Evolutionary conservation across 495 filamentous ascomycete species (phyloP).

Genomic region (Penicillium chermesinum): DNA sequence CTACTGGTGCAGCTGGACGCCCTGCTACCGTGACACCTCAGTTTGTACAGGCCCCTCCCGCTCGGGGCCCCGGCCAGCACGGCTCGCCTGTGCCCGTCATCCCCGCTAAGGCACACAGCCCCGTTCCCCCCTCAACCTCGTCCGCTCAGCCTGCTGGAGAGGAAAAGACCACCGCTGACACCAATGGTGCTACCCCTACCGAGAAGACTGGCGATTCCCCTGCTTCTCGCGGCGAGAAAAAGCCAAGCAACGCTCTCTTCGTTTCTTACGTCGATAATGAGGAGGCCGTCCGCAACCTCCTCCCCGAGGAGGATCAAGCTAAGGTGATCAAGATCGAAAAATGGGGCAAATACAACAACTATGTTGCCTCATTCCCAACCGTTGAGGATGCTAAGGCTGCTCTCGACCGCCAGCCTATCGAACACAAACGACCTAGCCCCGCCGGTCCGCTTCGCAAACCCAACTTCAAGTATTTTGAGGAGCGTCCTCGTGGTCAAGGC

Average conservation of each 20-base stretch:
- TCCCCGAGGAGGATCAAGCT: constrained; percentile 71
- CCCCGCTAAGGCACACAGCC: constrained; percentile 49
- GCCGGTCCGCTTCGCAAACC: constrained; percentile 65
- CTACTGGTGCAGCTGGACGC: constrained; percentile 24
- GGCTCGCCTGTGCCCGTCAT: constrained; percentile 49
- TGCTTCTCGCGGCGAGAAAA: constrained; percentile 41
- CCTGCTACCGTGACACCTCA: constrained; percentile 33
- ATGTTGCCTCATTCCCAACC: constrained; percentile 73
- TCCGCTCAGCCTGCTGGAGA: constrained; percentile 32
- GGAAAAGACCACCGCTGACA: constrained; percentile 32
- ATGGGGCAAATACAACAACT: constrained; percentile 60
- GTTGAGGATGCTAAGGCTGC: constrained; percentile 72
- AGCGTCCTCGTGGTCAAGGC: constrained; percentile 50
- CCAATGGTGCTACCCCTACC: constrained; percentile 33
- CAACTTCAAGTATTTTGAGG: constrained; percentile 73
- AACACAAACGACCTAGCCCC: constrained; percentile 61
- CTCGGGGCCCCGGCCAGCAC: constrained; percentile 29
- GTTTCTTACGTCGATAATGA: constrained; percentile 72
- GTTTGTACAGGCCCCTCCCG: constrained; percentile 38
- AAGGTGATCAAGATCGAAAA: constrained; percentile 78
- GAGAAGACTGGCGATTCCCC: constrained; percentile 39
- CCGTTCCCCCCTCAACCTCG: constrained; percentile 39
- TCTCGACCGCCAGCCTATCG: constrained; percentile 63
- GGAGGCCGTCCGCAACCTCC: constrained; percentile 71
- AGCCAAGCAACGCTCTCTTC: constrained; percentile 73